Percentiles rank a stretch among this genome's conserved stretches.
These are phyloP conservation scores for Magnusiomyces sp. DNA, from an alignment of 1,139 yeast species.

Conservation along the genomic window DNA sequence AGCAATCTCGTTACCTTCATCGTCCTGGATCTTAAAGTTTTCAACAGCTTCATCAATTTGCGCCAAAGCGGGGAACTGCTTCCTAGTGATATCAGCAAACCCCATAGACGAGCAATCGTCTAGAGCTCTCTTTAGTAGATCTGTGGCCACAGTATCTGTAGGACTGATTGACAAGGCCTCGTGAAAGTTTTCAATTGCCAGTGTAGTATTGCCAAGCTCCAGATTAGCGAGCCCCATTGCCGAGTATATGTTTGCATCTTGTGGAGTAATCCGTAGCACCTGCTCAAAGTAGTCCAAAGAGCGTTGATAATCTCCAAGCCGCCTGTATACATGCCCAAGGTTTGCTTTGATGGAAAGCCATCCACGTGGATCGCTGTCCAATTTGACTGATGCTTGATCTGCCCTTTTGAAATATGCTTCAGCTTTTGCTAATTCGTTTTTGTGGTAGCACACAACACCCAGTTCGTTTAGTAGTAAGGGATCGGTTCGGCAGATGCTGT, in stretches of 20 bases:
- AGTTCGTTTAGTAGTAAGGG: slow-evolving; percentile 84
- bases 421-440: slow-evolving; percentile 57
- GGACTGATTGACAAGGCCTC: slow-evolving; percentile 75
- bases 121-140: slow-evolving; percentile 70
- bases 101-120: slow-evolving; percentile 35
- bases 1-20: neutral
- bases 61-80: neutral
- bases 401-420: slow-evolving; percentile 69
- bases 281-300: slow-evolving; percentile 71
- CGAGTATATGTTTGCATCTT: slow-evolving; percentile 68
- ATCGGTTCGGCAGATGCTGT: slow-evolving; percentile 71
- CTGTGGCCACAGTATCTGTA: slow-evolving; percentile 76
- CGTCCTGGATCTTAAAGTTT: neutral
- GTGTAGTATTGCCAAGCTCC: slow-evolving; percentile 47
- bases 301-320: slow-evolving; percentile 50
- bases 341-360: slow-evolving; percentile 86
- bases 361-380: slow-evolving; percentile 73
- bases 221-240: slow-evolving; percentile 80
- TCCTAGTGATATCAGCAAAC: neutral
- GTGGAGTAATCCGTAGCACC: slow-evolving; percentile 60
- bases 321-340: slow-evolving; percentile 82
- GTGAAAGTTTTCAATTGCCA: slow-evolving; percentile 69
- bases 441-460: slow-evolving; percentile 84
- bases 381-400: slow-evolving; percentile 53
- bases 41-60: neutral